Base-by-base conservation (phyloP, 179 eudicot genomes). In the Beta macrorhiza region DNA sequence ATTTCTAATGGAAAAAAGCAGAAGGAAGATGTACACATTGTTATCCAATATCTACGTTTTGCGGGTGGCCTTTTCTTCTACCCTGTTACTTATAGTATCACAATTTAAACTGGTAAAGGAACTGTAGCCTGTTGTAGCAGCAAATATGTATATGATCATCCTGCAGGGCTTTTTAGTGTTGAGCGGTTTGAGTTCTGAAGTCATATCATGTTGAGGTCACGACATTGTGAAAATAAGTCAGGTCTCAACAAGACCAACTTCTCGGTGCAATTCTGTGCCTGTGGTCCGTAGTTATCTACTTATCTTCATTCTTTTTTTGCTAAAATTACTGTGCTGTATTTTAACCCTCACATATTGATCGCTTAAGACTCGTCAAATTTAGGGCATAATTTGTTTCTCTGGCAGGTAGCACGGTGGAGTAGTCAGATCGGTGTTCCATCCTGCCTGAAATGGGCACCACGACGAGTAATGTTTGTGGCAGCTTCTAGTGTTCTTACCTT, bases 391-490 rank as follows among this genome's bases (percentile, higher is more conserved):
- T 68, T 77, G 20, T 59, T 58, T 76, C 53, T 74, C 61, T 52
- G 45, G 49, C 89, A 95, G 99, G 90, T 95, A 53, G 92, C 90
- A 15, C 74, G 86, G 53, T 92, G 92, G 93, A 95, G 87, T 81
- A 93, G 95, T 89, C 84, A 92, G 83, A 92, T 95, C 53, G 99
- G 98, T 6, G 89, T 89, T n/a, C 87, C 90, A 5, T 89, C 98
- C 0, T 93, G 98, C 88, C 79, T 95, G 83, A 95, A 89, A 84
- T 95, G 99, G 99, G 99, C 99, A 7, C 98, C 99, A 44, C 93
- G 97, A 0, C 80, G 98, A 67, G 94, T 86, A 8, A 92, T 95
- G 99, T 92, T 95, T 76, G 99, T 84, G n/a, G 97, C 98, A 80
- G 98, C 99, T 65, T 90, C 99, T 16, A 89, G 92, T 0, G 96